Evolutionary conservation across 345 rosid genomes (phyloP).

Genomic region (Moricandia moricandioides): DNA sequence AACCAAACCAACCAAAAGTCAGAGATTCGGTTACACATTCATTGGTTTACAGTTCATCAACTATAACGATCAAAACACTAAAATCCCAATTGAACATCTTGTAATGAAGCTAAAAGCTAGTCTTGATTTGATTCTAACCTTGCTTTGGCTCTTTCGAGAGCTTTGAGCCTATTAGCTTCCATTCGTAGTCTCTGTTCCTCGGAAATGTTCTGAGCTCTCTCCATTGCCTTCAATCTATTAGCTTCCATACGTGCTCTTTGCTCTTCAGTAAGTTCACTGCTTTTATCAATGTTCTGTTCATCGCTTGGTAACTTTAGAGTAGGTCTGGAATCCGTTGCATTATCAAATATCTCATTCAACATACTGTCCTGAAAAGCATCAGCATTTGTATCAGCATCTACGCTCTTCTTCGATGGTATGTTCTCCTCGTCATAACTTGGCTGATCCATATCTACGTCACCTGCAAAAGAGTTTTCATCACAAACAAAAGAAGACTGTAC

Average conservation of each 20-base stretch:
- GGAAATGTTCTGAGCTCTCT: slow-evolving; percentile 61
- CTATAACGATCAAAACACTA: background rate
- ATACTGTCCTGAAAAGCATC: slow-evolving; percentile 48
- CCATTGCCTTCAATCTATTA: slow-evolving; percentile 69
- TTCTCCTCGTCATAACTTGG: slow-evolving; percentile 37
- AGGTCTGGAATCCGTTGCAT: slow-evolving; percentile 45
- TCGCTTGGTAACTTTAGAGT: slow-evolving; percentile 22
- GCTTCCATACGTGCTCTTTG: slow-evolving; percentile 80
- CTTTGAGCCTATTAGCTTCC: slow-evolving; percentile 82
- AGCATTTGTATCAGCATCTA: slow-evolving; percentile 22
- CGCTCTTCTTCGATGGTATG: slow-evolving; percentile 15
- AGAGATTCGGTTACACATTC: background rate
- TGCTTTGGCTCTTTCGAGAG: slow-evolving; percentile 78
- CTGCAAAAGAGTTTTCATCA: slow-evolving; percentile 25
- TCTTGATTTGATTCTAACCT: slow-evolving; percentile 34
- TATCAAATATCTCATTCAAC: slow-evolving; percentile 53
- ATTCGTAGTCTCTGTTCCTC: slow-evolving; percentile 83
- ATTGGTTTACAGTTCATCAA: background rate
- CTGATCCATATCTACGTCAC: slow-evolving; percentile 37
- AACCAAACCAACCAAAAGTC: background rate
- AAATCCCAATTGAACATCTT: background rate
- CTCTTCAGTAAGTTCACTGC: slow-evolving; percentile 53
- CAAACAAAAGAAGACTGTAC: background rate
- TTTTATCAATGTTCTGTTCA: slow-evolving; percentile 25
- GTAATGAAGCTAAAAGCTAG: background rate